Conservation (phyloP, 164 flowering plant species). For the Cinnamomum chago region DNA sequence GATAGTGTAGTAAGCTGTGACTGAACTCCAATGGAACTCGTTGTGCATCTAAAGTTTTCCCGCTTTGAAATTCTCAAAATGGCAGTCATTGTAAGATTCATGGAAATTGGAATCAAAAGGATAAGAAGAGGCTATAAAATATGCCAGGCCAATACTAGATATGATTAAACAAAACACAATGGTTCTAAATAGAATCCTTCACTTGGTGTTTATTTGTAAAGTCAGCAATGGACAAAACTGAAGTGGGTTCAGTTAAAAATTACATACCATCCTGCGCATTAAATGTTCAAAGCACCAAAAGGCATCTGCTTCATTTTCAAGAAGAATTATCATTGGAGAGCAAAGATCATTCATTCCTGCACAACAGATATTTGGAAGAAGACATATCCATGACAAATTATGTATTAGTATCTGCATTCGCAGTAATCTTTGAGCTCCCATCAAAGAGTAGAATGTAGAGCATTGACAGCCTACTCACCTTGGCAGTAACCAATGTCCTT, state of each 20-base stretch:
- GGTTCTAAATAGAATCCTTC: not conserved
- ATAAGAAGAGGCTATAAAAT: not conserved
- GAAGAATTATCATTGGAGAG: constrained; percentile 81
- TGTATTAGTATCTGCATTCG: not conserved
- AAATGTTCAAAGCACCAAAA: constrained; percentile 94
- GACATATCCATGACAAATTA: not conserved
- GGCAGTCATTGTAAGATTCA: constrained; percentile 1
- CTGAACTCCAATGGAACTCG: constrained; percentile 81
- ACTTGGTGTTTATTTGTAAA: not conserved
- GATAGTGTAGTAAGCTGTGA: constrained; percentile 67
- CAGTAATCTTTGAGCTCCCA: not conserved
- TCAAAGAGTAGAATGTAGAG: not conserved
- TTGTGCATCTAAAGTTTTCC: constrained; percentile 65
- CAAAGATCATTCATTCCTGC: constrained; percentile 97
- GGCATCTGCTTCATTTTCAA: constrained; percentile 91
- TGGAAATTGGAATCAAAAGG: constrained; percentile 4
- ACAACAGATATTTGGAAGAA: not conserved
- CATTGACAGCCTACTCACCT: constrained; percentile 37
- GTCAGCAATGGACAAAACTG: not conserved
- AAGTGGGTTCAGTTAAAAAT: not conserved
- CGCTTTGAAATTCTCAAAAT: constrained; percentile 40
- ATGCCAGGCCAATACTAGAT: not conserved
- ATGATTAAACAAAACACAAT: too few species aligned
- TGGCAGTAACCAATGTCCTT: constrained; percentile 83
- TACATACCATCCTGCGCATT: constrained; percentile 85